These are phyloP conservation scores for Microsporum audouinii DNA, from an alignment of 2,329 filamentous ascomycete genomes.

Conservation along the genomic window DNA sequence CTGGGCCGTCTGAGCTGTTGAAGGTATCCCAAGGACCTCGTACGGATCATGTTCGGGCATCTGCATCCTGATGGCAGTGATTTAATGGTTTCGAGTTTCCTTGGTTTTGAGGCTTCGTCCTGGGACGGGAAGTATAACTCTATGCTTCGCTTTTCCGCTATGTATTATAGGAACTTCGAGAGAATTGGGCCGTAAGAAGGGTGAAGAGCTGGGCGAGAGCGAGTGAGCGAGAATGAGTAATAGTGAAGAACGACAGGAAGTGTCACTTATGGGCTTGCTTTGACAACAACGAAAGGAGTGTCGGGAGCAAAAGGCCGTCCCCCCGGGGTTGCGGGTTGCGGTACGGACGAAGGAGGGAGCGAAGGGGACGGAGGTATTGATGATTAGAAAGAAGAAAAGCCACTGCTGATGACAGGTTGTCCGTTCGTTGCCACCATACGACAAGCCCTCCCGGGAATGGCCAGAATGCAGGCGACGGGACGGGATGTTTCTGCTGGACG, in stretches of 20 bases:
- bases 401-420: background rate
- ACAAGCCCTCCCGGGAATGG: background rate
- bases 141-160: background rate
- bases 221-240: conserved; percentile 1
- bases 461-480: too few relatives aligned
- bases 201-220: background rate
- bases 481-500: too few relatives aligned
- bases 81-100: background rate
- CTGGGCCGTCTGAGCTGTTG: conserved; percentile 55
- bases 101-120: background rate
- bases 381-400: background rate
- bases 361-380: background rate
- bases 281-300: background rate
- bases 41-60: conserved; percentile 55
- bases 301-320: background rate
- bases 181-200: background rate
- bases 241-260: background rate
- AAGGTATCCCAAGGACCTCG: conserved; percentile 59
- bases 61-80: background rate
- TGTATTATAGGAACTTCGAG: background rate
- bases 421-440: background rate
- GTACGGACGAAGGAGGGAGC: background rate
- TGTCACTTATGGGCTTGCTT: background rate
- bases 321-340: background rate
- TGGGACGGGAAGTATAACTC: background rate